phyloP scores from a whole-genome alignment of 2,329 filamentous ascomycete species.

The Leptographium flavum region DNA sequence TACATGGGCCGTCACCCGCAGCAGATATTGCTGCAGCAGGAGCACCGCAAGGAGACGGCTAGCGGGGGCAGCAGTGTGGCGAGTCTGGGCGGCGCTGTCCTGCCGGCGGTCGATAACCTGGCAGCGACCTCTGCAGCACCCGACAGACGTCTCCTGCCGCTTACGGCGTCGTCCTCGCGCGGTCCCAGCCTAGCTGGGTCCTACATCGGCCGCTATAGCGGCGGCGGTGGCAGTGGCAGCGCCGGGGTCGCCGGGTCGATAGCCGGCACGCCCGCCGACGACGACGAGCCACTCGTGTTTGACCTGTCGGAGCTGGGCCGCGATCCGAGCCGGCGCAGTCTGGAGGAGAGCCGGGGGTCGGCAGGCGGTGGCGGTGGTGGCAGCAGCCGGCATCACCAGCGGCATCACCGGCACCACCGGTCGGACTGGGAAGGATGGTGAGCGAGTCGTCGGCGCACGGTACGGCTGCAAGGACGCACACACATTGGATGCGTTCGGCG shows the following conservation, averaged over 20 bases:
- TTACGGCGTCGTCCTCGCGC: slow-evolving; percentile 21
- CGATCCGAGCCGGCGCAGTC: slow-evolving; percentile 29
- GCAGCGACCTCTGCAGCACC: too few relatives aligned
- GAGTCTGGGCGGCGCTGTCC: not conserved
- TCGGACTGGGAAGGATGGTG: not conserved
- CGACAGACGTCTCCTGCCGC: slow-evolving; percentile 22
- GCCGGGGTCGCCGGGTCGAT: slow-evolving; percentile 26
- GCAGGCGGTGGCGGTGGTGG: not conserved
- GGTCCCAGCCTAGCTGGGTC: slow-evolving; percentile 31
- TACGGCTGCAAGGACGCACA: too few relatives aligned
- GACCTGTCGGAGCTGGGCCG: slow-evolving; percentile 58
- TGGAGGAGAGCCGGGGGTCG: slow-evolving; percentile 3
- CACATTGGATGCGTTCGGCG: too few relatives aligned
- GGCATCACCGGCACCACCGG: not conserved
- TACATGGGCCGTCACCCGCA: slow-evolving; percentile 7
- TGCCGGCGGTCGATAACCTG: too few relatives aligned
- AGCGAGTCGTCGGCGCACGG: not conserved
- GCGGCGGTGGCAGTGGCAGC: too few relatives aligned
- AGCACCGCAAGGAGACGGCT: not conserved
- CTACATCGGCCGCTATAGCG: slow-evolving; percentile 13
- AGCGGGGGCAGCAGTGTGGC: slow-evolving; percentile 7
- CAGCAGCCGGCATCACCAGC: not conserved
- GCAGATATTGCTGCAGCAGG: not conserved
- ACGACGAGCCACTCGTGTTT: slow-evolving; percentile 59
- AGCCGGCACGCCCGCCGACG: slow-evolving; percentile 23